Evolutionary conservation across 441 rosid genomes (phyloP), one percentile per base, ranked within the genome.

Genomic region (Aquilaria agallochum): DNA sequence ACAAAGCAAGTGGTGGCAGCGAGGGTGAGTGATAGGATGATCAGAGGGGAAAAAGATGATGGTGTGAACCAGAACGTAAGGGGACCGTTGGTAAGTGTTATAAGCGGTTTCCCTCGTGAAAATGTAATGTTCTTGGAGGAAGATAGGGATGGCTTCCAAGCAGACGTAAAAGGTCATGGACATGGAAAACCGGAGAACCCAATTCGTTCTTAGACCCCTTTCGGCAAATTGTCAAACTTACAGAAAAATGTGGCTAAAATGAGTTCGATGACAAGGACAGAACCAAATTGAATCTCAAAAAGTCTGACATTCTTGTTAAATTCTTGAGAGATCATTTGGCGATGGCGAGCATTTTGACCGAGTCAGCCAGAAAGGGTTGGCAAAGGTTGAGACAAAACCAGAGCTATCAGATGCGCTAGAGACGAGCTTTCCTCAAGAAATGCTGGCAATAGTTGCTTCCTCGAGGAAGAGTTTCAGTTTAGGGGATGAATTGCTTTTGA

Each of bases 21-120:
- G 44, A 92, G 85, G 63, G 89, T 63, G 0, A 83, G 66, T 6
- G 95, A 79, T 62, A 89, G 88, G 68, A 84, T 20, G 9, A 89
- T 34, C 8, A n/a, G 96, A 59, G 6, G 98, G 96, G 65, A 92
- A 61, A 9, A 85, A 73, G 66, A 92, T 75, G 8, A 92, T 60
- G 9, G 95, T 72, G 40, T 85, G 96, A 12, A 96, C 78, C 15
- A 92, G 88, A 45, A 92, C 96, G 66, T 92, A 92, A 0, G 97
- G 89, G 0, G 91, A 89, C n/a, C 95, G 71, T 1, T 96, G 72
- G 55, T 92, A 92, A 5, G 96, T 95, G 49, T 92, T 92, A 76
- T 89, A 89, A 27, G 96, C 97, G 0, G 92, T 91, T 78, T 91
- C 97, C 62, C 96, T 74, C 96, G 88, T 91, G 87, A 92, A 92